Conservation (phyloP, 441 rosid species). For the Gossypium trilobum region DNA sequence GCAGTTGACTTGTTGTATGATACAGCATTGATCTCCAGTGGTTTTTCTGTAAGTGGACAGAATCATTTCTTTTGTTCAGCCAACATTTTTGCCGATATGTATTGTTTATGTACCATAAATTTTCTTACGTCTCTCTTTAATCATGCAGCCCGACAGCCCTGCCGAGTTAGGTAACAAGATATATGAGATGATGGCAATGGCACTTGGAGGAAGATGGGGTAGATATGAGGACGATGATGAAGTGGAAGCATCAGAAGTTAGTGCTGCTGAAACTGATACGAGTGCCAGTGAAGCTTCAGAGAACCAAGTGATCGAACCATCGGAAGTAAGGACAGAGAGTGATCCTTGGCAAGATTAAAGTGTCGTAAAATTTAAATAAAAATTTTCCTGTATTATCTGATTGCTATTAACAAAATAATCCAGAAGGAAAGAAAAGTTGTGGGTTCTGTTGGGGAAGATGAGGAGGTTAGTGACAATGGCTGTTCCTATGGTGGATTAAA, state of each 20-base stretch:
- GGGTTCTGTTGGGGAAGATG: not conserved
- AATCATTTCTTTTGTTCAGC: not conserved
- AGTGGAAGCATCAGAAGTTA: constrained; percentile 22
- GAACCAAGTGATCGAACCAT: constrained; percentile 72
- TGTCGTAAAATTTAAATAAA: not conserved
- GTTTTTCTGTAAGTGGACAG: constrained; percentile 62
- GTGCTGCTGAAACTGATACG: constrained; percentile 21
- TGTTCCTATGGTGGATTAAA: not conserved
- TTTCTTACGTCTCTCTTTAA: not conserved
- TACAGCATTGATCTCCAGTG: constrained; percentile 89
- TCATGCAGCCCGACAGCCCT: constrained; percentile 85
- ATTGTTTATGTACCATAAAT: no score
- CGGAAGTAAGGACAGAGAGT: constrained; percentile 75
- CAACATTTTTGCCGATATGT: not conserved
- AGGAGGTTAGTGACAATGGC: not conserved
- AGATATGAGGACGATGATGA: constrained; percentile 44
- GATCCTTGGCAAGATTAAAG: constrained; percentile 80
- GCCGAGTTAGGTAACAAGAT: constrained; percentile 88
- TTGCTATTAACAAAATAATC: not conserved
- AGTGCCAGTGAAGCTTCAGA: constrained; percentile 24
- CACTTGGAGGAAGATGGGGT: constrained; percentile 98
- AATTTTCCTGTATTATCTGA: not conserved
- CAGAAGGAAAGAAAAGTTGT: not conserved
- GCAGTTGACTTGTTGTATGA: constrained; percentile 84
- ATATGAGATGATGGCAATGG: constrained; percentile 98